Conservation (phyloP, 192 early-diverging fungal species). For the Kickxella alabastrina region DNA sequence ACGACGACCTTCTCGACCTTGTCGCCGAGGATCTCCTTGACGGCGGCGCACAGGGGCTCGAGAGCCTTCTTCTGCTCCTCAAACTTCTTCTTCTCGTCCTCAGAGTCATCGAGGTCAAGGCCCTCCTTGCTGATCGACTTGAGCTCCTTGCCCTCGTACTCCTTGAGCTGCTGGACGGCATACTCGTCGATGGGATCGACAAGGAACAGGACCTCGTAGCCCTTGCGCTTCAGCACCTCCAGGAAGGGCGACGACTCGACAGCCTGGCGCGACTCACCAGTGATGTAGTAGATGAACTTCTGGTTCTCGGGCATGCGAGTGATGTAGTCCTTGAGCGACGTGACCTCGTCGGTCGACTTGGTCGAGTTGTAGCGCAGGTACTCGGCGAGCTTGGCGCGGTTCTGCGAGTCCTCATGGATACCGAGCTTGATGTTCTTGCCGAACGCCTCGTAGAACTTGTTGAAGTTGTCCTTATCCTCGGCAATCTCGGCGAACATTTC, state of each 20-base stretch:
- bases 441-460: conserved; percentile 99
- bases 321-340: conserved; percentile 99
- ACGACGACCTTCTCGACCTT: conserved; percentile 93
- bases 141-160: conserved; percentile 99
- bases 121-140: conserved; percentile 98
- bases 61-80: conserved; percentile 91
- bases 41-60: conserved; percentile 88
- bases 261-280: conserved; percentile 87
- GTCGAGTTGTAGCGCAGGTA: conserved; percentile 98
- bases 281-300: conserved; percentile 99
- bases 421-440: conserved; percentile 99
- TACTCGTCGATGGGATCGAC: conserved; percentile 99
- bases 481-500: conserved; percentile 97
- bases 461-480: conserved; percentile 98
- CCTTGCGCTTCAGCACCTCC: conserved; percentile 98
- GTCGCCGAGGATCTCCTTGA: conserved; percentile 99
- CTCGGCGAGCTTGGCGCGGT: conserved; percentile 96
- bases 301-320: conserved; percentile 99
- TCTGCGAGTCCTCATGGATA: conserved; percentile 96
- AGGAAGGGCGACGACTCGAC: conserved; percentile 98
- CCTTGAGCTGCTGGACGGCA: conserved; percentile 95
- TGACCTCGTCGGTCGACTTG: conserved; percentile 97
- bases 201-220: conserved; percentile 98
- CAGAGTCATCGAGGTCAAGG: conserved; percentile 97
- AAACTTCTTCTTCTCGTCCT: conserved; percentile 92